phyloP scores from a whole-genome alignment of 2,329 filamentous ascomycete species.

The Colletotrichum paranaense region DNA sequence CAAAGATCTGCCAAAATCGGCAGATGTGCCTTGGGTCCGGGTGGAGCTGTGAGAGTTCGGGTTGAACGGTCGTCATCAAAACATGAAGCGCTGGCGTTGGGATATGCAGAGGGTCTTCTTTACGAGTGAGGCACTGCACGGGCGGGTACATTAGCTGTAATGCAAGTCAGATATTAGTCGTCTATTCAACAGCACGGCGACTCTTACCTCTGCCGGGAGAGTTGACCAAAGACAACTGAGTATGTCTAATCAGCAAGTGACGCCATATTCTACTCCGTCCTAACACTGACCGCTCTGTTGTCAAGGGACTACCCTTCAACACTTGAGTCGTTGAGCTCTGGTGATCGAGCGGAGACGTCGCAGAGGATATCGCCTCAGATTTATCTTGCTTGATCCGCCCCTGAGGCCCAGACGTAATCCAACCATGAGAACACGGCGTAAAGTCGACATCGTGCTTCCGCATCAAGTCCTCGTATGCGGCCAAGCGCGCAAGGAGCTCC shows the following conservation, averaged over 20 bases:
- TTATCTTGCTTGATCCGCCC: background rate
- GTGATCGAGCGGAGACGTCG: background rate
- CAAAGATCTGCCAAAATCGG: slow-evolving; percentile 46
- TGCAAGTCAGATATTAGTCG: background rate
- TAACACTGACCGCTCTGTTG: background rate
- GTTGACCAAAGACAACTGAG: slow-evolving; percentile 16
- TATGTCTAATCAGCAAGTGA: background rate
- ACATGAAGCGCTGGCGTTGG: slow-evolving; percentile 27
- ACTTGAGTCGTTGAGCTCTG: background rate
- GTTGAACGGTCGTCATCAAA: background rate
- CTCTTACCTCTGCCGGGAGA: slow-evolving; percentile 10
- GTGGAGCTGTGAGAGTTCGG: slow-evolving; percentile 34
- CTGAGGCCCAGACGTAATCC: slow-evolving; percentile 38
- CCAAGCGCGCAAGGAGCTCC: slow-evolving; percentile 39
- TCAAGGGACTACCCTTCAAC: background rate
- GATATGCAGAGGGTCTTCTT: slow-evolving; percentile 38
- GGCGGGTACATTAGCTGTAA: slow-evolving; percentile 35
- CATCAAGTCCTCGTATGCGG: slow-evolving; percentile 44
- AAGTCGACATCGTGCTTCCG: slow-evolving; percentile 41
- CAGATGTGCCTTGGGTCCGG: slow-evolving; percentile 45
- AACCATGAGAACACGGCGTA: slow-evolving; percentile 37
- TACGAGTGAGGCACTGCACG: slow-evolving; percentile 33
- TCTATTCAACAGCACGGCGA: fast-evolving
- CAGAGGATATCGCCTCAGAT: background rate
- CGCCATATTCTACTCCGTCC: background rate